These are phyloP conservation scores for Mucor piriformis DNA, from an alignment of 371 early-diverging fungal genomes.

Conservation along the genomic window DNA sequence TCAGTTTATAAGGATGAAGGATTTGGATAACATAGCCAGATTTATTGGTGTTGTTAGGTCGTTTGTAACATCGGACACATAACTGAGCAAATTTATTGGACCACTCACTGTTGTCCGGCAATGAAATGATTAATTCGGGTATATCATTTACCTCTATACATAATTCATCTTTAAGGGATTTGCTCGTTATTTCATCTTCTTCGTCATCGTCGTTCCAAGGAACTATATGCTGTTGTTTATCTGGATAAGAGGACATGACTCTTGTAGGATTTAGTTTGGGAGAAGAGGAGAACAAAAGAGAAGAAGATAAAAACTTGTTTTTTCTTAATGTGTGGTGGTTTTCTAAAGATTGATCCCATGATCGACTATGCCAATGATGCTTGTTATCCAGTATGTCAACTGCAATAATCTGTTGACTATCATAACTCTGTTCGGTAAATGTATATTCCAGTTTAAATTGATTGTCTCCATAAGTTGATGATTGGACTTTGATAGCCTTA, in stretches of 20 bases:
- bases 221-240: not conserved
- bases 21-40: slow-evolving; percentile 25
- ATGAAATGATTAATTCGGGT: not conserved
- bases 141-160: slow-evolving; percentile 7
- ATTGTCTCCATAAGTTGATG: not conserved
- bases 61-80: slow-evolving; percentile 33
- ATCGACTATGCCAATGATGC: slow-evolving; percentile 24
- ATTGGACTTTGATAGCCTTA: not conserved
- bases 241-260: slow-evolving; percentile 18
- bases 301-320: slow-evolving; percentile 33
- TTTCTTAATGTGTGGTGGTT: slow-evolving; percentile 19
- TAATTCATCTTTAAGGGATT: slow-evolving; percentile 1
- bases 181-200: not conserved
- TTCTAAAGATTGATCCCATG: slow-evolving; percentile 32
- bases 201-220: not conserved
- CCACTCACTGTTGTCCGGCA: slow-evolving; percentile 16
- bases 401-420: not conserved
- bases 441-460: slow-evolving; percentile 10
- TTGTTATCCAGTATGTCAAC: slow-evolving; percentile 14
- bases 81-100: slow-evolving; percentile 37
- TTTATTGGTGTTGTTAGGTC: slow-evolving; percentile 1
- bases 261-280: slow-evolving; percentile 11
- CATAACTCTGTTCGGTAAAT: slow-evolving; percentile 5
- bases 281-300: slow-evolving; percentile 18
- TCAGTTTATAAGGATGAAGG: slow-evolving; percentile 29